Evolutionary conservation across 805 yeast species (phyloP), one percentile per base, ranked within the genome.

Genomic region (Ogataea minuta): DNA sequence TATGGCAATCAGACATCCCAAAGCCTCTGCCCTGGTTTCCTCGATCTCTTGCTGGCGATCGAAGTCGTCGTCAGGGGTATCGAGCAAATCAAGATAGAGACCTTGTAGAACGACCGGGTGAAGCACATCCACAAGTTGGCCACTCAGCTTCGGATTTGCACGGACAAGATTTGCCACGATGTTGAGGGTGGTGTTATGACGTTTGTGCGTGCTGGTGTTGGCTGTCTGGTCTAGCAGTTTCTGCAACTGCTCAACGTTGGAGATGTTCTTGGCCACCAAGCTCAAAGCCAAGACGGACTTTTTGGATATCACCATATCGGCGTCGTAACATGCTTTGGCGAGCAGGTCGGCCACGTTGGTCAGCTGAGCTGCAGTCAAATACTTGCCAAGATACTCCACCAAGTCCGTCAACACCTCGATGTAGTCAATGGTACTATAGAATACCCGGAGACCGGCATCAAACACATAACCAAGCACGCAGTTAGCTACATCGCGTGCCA

Each of bases 361-460:
- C 17, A 57, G 34, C 36, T 63, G 62, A 1, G 52, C 31, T 0
- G 41, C 14, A 4, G 45, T 39, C 36, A 65, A 50, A 32, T 44
- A 56, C n/a, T 44, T 47, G 9, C 68, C 67, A 6, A 78, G 61
- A 39, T 70, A 66, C 42, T 69, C 71, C 32, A 79, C 61, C 28
- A 82, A 48, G 49, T 80, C 87, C 15, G 73, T 67, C 30, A 81
- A 56, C 5, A 81, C 69, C 54, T 84, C 91, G 46, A 81, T 70
- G 28, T 71, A 63, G 50, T 84, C 89, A 24, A 80, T 68, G 9
- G 66, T 60, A 8, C 52, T 46, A 14, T 39, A 46, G 25, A 63
- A 47, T 4, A 29, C 26, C 0, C 28, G 30, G 2, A 15, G 8
- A 7, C 21, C 73, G 60, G 45, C 57, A 9, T 43, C 45, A 20